phyloP scores from a whole-genome alignment of 192 early-diverging fungal species.

The Phlyctochytrium arcticum region DNA sequence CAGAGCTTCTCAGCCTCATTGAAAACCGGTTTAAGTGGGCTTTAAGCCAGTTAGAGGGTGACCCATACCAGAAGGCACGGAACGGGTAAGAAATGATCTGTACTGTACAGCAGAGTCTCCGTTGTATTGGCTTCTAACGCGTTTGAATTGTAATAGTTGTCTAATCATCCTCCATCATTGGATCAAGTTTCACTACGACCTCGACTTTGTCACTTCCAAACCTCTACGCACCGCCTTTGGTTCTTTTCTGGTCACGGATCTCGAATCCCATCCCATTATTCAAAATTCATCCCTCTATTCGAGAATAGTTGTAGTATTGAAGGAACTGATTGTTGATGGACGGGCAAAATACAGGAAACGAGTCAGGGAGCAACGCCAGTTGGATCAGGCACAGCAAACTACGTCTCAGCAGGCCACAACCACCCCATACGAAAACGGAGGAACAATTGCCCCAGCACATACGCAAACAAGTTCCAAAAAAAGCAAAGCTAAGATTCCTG shows the following conservation, averaged over 20 bases:
- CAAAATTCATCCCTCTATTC: neutral
- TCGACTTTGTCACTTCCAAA: slow-evolving; percentile 6
- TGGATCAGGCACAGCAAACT: no score
- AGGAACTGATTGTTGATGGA: neutral
- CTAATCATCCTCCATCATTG: slow-evolving; percentile 3
- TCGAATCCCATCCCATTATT: neutral
- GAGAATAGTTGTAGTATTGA: neutral
- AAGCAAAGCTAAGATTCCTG: neutral
- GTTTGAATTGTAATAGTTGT: neutral
- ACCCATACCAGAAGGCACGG: neutral
- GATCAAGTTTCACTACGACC: slow-evolving; percentile 6
- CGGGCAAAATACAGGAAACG: no score
- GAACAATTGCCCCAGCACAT: no score
- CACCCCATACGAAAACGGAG: no score
- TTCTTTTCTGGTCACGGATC: slow-evolving; percentile 1
- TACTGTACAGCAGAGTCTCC: neutral
- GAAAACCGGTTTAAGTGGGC: neutral
- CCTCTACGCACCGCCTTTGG: neutral
- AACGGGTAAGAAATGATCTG: neutral
- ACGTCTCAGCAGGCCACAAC: no score
- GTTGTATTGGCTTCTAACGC: no score
- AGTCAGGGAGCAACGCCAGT: no score
- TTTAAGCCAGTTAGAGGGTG: neutral
- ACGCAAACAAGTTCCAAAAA: neutral
- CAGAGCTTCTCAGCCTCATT: neutral